Percentiles rank a stretch among this genome's conserved stretches.
phyloP scores from a whole-genome alignment of 129 eudicot species.

The Solidago caesia region DNA sequence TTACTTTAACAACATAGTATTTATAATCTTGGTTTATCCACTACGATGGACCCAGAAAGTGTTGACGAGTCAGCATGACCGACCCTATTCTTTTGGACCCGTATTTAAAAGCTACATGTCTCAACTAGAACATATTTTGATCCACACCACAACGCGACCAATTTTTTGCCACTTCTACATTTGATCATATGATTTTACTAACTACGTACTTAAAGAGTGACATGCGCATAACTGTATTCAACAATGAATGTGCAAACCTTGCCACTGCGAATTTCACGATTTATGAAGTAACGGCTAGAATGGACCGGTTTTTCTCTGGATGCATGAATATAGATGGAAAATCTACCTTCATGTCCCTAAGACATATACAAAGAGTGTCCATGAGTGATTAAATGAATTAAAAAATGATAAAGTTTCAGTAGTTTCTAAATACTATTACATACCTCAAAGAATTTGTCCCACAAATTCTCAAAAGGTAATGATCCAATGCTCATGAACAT shows the following conservation, averaged over 20 bases:
- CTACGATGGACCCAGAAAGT: no score
- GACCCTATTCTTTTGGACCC: neutral
- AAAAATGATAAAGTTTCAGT: neutral
- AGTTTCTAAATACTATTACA: neutral
- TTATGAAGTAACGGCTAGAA: constrained; percentile 68
- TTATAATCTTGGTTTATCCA: no score
- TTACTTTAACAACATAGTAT: no score
- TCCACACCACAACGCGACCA: neutral
- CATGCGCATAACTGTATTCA: neutral
- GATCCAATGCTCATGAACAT: constrained; percentile 84
- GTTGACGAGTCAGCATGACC: no score
- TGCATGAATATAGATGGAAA: constrained; percentile 82
- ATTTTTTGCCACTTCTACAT: neutral
- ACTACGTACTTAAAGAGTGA: no score
- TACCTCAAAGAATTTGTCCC: constrained; percentile 94
- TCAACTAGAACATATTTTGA: neutral
- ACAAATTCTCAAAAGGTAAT: constrained; percentile 84
- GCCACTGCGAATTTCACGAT: constrained; percentile 75
- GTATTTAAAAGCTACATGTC: neutral
- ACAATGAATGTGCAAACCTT: constrained; percentile 41
- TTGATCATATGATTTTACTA: neutral
- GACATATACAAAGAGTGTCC: neutral
- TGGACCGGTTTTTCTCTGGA: constrained; percentile 65
- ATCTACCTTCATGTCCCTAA: constrained; percentile 83
- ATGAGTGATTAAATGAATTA: neutral